Percentiles rank a stretch among this genome's conserved stretches.
Conservation (phyloP, 805 yeast species). For the Clavispora santaluciae region DNA sequence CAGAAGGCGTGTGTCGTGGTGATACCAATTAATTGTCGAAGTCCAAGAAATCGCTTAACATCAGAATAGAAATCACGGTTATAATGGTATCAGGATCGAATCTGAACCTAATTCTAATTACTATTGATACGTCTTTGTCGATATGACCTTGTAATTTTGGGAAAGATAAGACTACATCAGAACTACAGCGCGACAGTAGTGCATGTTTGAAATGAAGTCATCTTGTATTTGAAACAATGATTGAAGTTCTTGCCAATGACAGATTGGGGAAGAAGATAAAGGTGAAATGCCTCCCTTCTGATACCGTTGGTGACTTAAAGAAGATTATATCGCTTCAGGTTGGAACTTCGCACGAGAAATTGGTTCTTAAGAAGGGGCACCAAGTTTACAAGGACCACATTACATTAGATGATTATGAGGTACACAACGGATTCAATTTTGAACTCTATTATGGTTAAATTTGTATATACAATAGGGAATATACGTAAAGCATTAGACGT, state of each 20-base stretch:
- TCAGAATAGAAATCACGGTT: too few species aligned
- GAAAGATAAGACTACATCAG: too few species aligned
- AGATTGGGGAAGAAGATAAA: constrained; percentile 82
- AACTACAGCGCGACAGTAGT: neutral
- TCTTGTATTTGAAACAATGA: constrained; percentile 21
- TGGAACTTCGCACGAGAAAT: constrained; percentile 63
- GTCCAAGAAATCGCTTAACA: too few species aligned
- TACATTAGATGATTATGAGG: constrained; percentile 88
- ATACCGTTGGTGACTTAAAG: constrained; percentile 86
- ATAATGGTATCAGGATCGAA: too few species aligned
- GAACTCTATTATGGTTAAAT: constrained; percentile 69
- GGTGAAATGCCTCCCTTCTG: constrained; percentile 84
- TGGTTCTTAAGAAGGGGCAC: constrained; percentile 80
- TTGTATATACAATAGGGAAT: neutral
- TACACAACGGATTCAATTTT: constrained; percentile 81
- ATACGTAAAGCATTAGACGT: neutral
- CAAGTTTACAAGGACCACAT: constrained; percentile 85
- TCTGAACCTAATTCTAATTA: too few species aligned
- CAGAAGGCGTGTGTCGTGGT: neutral
- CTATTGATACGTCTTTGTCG: too few species aligned
- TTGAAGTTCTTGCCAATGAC: constrained; percentile 39
- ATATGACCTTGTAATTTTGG: too few species aligned
- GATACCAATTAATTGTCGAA: neutral
- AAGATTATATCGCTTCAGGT: constrained; percentile 76
- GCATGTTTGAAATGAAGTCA: neutral